phyloP scores from a whole-genome alignment of 2,329 filamentous ascomycete genomes.

The Paraconiothyrium sp. region DNA sequence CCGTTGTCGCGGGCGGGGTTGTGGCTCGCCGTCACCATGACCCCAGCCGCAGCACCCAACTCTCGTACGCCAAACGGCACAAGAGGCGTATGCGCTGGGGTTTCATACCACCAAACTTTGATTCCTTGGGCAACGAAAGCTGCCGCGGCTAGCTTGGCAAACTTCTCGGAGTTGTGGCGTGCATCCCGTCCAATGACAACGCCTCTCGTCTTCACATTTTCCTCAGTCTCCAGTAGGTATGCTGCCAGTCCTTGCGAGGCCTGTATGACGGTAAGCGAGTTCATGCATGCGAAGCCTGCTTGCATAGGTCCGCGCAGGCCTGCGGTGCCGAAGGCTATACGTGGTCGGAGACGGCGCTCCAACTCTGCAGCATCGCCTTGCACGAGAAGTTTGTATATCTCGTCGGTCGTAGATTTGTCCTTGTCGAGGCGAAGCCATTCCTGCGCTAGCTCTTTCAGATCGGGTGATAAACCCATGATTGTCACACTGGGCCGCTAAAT shows the following conservation, averaged over 20 bases:
- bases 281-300: slow-evolving; percentile 70
- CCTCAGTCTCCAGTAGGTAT: slow-evolving; percentile 61
- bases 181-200: slow-evolving; percentile 72
- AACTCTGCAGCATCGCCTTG: slow-evolving; percentile 59
- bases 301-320: slow-evolving; percentile 72
- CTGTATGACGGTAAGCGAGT: slow-evolving; percentile 68
- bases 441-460: slow-evolving; percentile 57
- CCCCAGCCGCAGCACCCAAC: slow-evolving; percentile 64
- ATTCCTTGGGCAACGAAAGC: slow-evolving; percentile 68
- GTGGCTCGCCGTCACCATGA: slow-evolving; percentile 74
- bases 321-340: slow-evolving; percentile 70
- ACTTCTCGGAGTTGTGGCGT: slow-evolving; percentile 69
- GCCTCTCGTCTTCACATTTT: slow-evolving; percentile 55
- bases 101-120: slow-evolving; percentile 68
- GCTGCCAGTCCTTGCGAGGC: slow-evolving; percentile 72
- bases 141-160: slow-evolving; percentile 68
- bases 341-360: slow-evolving; percentile 61
- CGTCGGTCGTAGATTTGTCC: slow-evolving; percentile 62
- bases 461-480: slow-evolving; percentile 36
- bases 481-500: background rate
- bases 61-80: slow-evolving; percentile 68
- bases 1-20: slow-evolving; percentile 72
- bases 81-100: slow-evolving; percentile 66
- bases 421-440: slow-evolving; percentile 69
- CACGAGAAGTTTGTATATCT: slow-evolving; percentile 63